These are phyloP conservation scores for Phytophthora aleatoria DNA, from an alignment of 352 stramenopile genomes.

Conservation along the genomic window DNA sequence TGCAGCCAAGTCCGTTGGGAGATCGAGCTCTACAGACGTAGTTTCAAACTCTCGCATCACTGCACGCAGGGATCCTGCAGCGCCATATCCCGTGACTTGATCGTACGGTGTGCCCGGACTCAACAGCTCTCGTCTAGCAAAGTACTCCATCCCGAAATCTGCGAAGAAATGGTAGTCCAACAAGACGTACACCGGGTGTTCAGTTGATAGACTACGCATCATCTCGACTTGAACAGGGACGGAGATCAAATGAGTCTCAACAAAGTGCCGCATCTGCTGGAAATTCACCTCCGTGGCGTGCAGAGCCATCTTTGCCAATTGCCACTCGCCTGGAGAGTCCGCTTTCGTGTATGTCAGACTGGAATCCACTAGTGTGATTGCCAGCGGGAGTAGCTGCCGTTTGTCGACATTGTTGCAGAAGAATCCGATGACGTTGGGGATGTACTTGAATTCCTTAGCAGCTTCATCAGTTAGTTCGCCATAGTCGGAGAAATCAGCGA, in stretches of 20 bases:
- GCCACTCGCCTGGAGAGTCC: conserved; percentile 37
- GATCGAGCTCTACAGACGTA: conserved; percentile 25
- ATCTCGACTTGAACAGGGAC: conserved; percentile 50
- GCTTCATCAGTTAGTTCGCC: conserved; percentile 20
- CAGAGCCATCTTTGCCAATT: conserved; percentile 47
- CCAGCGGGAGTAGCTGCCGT: conserved; percentile 32
- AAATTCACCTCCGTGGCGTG: conserved; percentile 41
- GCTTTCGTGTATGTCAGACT: conserved; percentile 32
- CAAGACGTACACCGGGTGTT: conserved; percentile 47
- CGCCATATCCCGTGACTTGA: conserved; percentile 40
- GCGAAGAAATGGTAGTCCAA: conserved; percentile 44
- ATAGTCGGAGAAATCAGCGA: conserved; percentile 33
- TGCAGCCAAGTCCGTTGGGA: conserved; percentile 26
- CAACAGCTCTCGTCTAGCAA: conserved; percentile 34
- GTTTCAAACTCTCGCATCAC: conserved; percentile 32
- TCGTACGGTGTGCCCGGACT: conserved; percentile 36
- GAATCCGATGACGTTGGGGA: conserved; percentile 36
- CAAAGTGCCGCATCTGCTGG: conserved; percentile 38
- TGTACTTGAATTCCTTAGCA: conserved; percentile 34
- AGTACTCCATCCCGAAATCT: conserved; percentile 47
- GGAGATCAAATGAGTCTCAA: conserved; percentile 34
- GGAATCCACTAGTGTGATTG: conserved; percentile 34
- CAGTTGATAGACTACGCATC: conserved; percentile 33
- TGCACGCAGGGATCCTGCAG: conserved; percentile 36
- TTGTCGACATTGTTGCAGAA: conserved; percentile 39